Conservation (phyloP, 106 monocot species). For the Acorus calamus region DNA sequence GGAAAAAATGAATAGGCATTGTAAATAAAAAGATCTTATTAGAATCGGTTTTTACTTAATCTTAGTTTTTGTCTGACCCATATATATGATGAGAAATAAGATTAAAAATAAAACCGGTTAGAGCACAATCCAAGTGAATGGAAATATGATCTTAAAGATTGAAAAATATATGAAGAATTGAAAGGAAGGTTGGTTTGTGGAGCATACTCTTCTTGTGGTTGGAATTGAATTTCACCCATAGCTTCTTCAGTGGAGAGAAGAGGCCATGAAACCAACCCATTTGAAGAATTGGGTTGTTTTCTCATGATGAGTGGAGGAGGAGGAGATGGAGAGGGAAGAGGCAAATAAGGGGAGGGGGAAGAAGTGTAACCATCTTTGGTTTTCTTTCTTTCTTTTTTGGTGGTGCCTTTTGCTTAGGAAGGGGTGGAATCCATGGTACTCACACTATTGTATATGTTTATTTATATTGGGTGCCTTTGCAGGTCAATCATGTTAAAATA, state of each 20-base stretch:
- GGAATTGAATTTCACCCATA: constrained; percentile 53
- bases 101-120: no score
- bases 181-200: not conserved
- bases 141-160: not conserved
- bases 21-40: no score
- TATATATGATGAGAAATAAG: no score
- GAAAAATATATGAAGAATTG: no score
- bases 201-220: constrained; percentile 42
- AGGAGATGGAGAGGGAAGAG: constrained; percentile 2
- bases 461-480: constrained; percentile 17
- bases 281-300: not conserved
- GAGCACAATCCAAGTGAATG: not conserved
- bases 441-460: not conserved
- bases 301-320: not conserved
- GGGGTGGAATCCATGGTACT: constrained; percentile 40
- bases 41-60: no score
- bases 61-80: no score
- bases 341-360: not conserved
- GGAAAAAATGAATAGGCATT: not conserved
- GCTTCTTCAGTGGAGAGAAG: constrained; percentile 52
- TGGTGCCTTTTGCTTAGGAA: constrained; percentile 22
- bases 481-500: constrained; percentile 27
- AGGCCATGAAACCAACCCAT: constrained; percentile 63
- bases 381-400: not conserved
- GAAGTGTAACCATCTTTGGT: not conserved